Percentiles rank a stretch among this genome's conserved stretches.
These are phyloP conservation scores for Eucalyptus erythrocorys DNA, from an alignment of 345 rosid species.

Conservation along the genomic window DNA sequence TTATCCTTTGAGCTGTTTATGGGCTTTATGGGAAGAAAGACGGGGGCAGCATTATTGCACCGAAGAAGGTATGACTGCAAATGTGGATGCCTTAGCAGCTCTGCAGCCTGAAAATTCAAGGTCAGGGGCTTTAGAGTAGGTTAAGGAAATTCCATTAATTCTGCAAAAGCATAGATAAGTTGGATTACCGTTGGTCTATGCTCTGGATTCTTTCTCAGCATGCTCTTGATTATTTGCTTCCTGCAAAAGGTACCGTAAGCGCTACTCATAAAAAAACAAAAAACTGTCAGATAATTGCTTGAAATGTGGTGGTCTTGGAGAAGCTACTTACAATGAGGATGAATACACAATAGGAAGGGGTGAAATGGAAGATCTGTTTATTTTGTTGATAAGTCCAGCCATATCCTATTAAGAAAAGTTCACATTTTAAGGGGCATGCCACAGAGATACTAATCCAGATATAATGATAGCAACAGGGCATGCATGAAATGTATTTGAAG, in stretches of 20 bases:
- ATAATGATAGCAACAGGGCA: not conserved
- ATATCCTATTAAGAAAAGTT: slow-evolving; percentile 45
- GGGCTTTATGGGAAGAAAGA: slow-evolving; percentile 68
- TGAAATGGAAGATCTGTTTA: slow-evolving; percentile 77
- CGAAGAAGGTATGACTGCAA: slow-evolving; percentile 66
- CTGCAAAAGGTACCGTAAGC: slow-evolving; percentile 13
- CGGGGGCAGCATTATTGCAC: slow-evolving; percentile 56
- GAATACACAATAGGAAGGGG: slow-evolving; percentile 93
- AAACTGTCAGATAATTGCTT: not conserved
- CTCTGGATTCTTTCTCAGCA: slow-evolving; percentile 14
- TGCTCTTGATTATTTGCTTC: slow-evolving; percentile 82
- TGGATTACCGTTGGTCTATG: slow-evolving; percentile 9
- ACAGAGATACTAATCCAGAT: not conserved
- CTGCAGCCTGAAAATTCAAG: slow-evolving; percentile 55
- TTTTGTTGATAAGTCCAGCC: slow-evolving; percentile 83
- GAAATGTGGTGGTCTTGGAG: not conserved
- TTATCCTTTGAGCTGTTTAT: slow-evolving; percentile 47
- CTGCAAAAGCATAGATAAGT: not conserved
- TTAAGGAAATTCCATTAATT: not conserved
- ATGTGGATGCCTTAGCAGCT: slow-evolving; percentile 79
- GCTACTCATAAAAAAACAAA: not conserved
- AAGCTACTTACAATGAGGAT: slow-evolving; percentile 58
- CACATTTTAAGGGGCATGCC: not conserved
- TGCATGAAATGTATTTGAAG: not conserved
- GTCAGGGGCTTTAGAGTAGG: not conserved